These are phyloP conservation scores for Letharia columbiana DNA, from an alignment of 495 filamentous ascomycete species.

Conservation along the genomic window DNA sequence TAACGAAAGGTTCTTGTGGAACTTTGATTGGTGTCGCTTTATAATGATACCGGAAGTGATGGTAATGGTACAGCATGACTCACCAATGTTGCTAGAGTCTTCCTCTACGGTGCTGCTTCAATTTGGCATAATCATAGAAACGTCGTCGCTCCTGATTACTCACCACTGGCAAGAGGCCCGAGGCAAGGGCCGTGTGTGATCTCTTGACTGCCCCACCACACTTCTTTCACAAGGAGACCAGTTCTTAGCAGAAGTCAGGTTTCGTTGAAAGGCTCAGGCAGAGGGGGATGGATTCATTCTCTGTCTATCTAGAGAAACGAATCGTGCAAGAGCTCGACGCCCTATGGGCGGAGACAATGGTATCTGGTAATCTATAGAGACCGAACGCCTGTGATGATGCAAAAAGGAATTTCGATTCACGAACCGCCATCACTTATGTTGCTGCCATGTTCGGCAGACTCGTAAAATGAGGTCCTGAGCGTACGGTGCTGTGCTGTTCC, in stretches of 20 bases:
- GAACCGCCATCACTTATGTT: background rate
- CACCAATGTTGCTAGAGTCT: background rate
- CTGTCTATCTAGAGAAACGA: background rate
- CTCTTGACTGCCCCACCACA: background rate
- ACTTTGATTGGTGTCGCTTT: no score
- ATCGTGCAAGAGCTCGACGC: background rate
- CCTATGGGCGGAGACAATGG: slow-evolving; percentile 4
- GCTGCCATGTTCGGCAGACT: background rate
- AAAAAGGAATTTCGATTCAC: background rate
- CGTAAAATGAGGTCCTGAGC: background rate
- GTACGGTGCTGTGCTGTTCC: background rate
- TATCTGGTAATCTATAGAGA: background rate
- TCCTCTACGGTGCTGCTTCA: background rate
- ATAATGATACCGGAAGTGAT: no score
- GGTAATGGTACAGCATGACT: background rate
- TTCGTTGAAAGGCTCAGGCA: background rate
- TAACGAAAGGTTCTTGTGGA: no score
- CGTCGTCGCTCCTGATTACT: background rate
- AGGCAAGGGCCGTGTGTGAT: background rate
- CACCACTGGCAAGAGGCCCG: background rate
- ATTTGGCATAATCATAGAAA: background rate
- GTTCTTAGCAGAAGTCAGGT: background rate
- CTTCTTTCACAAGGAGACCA: background rate
- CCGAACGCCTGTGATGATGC: background rate
- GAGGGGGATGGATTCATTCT: background rate